Evolutionary conservation across 768 basidiomycete genomes (phyloP).

Genomic region (Paxillus rubicundulus): DNA sequence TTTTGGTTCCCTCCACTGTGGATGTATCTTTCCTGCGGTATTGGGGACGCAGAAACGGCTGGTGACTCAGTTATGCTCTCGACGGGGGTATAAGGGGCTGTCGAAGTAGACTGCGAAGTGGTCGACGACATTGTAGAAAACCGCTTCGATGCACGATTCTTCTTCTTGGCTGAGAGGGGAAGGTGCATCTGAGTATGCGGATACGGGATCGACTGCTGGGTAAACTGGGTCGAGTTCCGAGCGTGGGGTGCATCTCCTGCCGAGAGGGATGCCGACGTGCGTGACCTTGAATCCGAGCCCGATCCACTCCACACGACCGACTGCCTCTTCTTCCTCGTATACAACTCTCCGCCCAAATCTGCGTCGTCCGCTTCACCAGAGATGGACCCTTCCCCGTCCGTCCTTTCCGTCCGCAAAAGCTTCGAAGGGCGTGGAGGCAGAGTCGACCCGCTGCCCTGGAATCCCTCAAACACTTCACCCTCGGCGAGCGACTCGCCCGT

Average conservation of each 20-base stretch:
- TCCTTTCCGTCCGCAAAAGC: constrained; percentile 11
- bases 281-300: constrained; percentile 58
- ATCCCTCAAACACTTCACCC: constrained; percentile 57
- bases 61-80: constrained; percentile 33
- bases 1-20: constrained; percentile 21
- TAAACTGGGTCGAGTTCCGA: constrained; percentile 26
- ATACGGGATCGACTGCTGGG: constrained; percentile 27
- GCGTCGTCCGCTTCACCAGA: constrained; percentile 46
- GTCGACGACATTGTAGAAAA: constrained; percentile 38
- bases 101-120: constrained; percentile 48
- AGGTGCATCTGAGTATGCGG: constrained; percentile 28
- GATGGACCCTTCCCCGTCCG: constrained; percentile 6
- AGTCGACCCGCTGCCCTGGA: constrained; percentile 50
- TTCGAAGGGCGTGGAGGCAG: constrained; percentile 10
- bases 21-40: constrained; percentile 33
- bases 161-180: constrained; percentile 15
- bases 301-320: constrained; percentile 35
- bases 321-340: constrained; percentile 38
- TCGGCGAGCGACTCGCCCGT: constrained; percentile 26
- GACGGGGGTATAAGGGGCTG: constrained; percentile 36
- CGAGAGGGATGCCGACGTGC: constrained; percentile 53
- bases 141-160: constrained; percentile 25
- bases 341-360: constrained; percentile 59
- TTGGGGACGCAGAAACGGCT: constrained; percentile 20
- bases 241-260: constrained; percentile 17